These are phyloP conservation scores for Trichoderma atrobrunneum DNA, from an alignment of 2,329 filamentous ascomycete genomes.

Conservation along the genomic window DNA sequence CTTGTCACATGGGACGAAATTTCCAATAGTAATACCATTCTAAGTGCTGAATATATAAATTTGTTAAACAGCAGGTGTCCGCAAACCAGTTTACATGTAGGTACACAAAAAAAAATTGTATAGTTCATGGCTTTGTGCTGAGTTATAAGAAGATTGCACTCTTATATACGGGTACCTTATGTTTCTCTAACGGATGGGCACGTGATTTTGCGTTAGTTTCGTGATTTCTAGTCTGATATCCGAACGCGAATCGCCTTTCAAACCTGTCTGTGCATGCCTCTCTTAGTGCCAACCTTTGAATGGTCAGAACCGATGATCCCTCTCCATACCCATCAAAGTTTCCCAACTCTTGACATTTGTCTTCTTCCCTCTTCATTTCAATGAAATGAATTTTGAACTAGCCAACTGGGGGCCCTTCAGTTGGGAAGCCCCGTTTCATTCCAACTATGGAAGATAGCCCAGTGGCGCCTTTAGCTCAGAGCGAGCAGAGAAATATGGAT, in stretches of 20 bases:
- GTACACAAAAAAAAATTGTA: neutral
- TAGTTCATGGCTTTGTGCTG: neutral
- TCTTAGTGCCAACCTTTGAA: neutral
- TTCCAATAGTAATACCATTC: neutral
- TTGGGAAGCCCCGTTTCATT: neutral
- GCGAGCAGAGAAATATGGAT: no score
- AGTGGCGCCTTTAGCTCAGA: neutral
- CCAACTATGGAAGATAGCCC: neutral
- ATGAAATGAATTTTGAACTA: neutral
- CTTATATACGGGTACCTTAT: neutral
- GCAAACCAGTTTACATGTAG: neutral
- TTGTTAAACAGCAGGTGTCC: neutral
- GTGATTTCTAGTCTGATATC: slow-evolving; percentile 22
- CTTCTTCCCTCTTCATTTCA: neutral
- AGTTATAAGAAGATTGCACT: neutral
- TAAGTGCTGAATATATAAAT: neutral
- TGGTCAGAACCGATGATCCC: neutral
- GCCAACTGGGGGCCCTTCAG: neutral
- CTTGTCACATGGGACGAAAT: neutral
- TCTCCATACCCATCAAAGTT: neutral
- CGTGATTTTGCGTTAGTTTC: slow-evolving; percentile 40
- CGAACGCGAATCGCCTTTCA: neutral
- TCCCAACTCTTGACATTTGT: neutral
- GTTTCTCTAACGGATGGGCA: slow-evolving; percentile 21
- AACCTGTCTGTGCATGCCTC: neutral